Base-by-base conservation (phyloP, 768 basidiomycete genomes). In the Boletellus sp. region DNA sequence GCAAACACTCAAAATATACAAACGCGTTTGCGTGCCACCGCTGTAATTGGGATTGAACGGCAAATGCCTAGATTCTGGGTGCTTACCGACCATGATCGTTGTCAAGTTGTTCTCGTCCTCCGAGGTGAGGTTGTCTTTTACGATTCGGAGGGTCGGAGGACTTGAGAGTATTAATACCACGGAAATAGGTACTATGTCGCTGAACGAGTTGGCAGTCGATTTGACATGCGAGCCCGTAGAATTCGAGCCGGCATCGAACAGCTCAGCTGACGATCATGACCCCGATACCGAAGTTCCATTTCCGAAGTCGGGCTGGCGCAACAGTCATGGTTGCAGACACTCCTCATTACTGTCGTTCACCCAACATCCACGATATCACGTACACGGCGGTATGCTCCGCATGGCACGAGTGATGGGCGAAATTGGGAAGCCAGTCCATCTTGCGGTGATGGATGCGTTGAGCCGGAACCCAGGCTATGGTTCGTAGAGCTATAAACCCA, bases 51-150 rank as follows among this genome's bases (percentile, higher is more conserved):
- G 13, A 71, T 76, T 41, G 83, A 85, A 55, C 77, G 80, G 52
- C 74, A 83, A 53, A 86, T 90, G 83, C 90, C 90, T 3, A 75
- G 87, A 32, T 92, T 85, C 63, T 92, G 90, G 89, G 84, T 91
- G 4, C 73, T 93, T 17, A 90, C 87, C 1, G 90, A 92, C 63
- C 85, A 93, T 60, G 75, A 75, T 39, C 75, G 90, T 34, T 71
- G 70, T 5, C 85, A 91, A 63, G 77, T 92, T 42, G 85, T 91
- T 10, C 77, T 92, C 22, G 86, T 91, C 15, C 71, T 88, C 40
- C 73, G 86, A 70, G 84, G 83, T 79, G 37, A 26, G 68, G 59
- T 38, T 28, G 26, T 48, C 51, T 42, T 33, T 33, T 17, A 23
- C n/a, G 2, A 2, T 12, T 54, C n/a, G 11, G 34, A 17, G 41